Evolutionary conservation across 352 stramenopile genomes (phyloP).

Genomic region (Thraustochytrium striatum): DNA sequence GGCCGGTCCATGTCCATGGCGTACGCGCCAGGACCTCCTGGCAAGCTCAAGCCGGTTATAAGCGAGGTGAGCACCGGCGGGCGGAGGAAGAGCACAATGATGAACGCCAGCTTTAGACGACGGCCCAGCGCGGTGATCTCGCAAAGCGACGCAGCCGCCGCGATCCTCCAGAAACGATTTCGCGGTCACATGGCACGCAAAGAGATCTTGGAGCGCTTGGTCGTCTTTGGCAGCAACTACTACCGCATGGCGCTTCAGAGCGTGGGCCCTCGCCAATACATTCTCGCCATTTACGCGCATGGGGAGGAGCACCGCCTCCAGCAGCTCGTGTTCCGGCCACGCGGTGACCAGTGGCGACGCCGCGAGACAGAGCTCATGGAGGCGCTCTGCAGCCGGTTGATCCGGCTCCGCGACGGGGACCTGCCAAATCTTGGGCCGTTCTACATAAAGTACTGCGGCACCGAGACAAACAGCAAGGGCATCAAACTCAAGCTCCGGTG

Average conservation of each 20-base stretch:
- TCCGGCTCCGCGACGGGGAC: slow-evolving; percentile 2
- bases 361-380: no score
- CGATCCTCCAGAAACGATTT: background rate
- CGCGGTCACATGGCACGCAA: background rate
- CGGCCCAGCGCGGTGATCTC: no score
- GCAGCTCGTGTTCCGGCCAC: background rate
- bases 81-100: background rate
- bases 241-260: background rate
- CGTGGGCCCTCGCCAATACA: background rate
- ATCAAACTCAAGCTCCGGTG: background rate
- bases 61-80: no score
- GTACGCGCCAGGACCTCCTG: no score
- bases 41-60: no score
- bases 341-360: no score
- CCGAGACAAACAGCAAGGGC: background rate
- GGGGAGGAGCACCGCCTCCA: background rate
- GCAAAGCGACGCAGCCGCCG: background rate
- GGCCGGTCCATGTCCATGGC: no score
- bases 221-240: background rate
- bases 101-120: no score
- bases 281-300: background rate
- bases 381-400: background rate
- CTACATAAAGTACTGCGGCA: background rate
- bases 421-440: background rate
- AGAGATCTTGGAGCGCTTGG: background rate